A percentile compares a stretch with the other conserved stretches of the same genome.
Conservation (phyloP, 2,329 filamentous ascomycete genomes). For the Penicillium sp. region DNA sequence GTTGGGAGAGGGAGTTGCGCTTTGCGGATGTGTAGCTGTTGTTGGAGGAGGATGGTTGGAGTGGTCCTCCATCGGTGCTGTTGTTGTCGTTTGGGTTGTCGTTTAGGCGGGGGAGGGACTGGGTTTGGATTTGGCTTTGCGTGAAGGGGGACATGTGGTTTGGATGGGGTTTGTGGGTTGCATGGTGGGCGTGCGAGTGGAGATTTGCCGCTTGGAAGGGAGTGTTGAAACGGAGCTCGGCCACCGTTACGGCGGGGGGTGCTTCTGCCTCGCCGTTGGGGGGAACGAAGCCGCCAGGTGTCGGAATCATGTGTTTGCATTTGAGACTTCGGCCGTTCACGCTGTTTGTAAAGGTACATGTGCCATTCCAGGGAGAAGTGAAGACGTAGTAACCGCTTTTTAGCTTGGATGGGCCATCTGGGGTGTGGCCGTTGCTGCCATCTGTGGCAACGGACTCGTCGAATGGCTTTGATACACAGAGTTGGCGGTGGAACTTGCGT, state of each 20-base stretch:
- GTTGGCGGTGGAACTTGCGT: constrained; percentile 35
- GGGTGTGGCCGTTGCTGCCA: constrained; percentile 7
- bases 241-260: constrained; percentile 57
- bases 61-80: constrained; percentile 11
- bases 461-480: constrained; percentile 34
- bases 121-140: constrained; percentile 6
- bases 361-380: constrained; percentile 79
- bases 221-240: constrained; percentile 87
- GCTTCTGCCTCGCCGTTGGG: constrained; percentile 16
- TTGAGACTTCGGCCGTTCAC: constrained; percentile 71
- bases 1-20: constrained; percentile 32
- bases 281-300: constrained; percentile 28
- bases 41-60: not conserved
- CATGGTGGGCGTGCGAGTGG: constrained; percentile 26
- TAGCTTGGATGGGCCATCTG: constrained; percentile 26
- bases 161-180: constrained; percentile 21
- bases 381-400: constrained; percentile 66
- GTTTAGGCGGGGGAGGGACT: not conserved
- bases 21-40: constrained; percentile 23
- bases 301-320: constrained; percentile 68
- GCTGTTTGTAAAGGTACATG: constrained; percentile 81
- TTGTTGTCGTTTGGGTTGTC: constrained; percentile 17
- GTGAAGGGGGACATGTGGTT: constrained; percentile 27
- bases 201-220: constrained; percentile 54
- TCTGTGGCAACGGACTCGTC: constrained; percentile 14